Percentiles rank a stretch among this genome's conserved stretches.
Evolutionary conservation across 306 rosid genomes (phyloP).

Genomic region (Medicago truncatula): MtrunA17r5.0-ANR NC_053046.1:8929001-8929500

Average conservation of each 20-base stretch:
- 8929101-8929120: too few relatives aligned
- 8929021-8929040: not conserved
- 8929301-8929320: slow-evolving; percentile 30
- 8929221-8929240: not conserved
- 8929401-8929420: not conserved
- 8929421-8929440: not conserved
- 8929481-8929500: slow-evolving; percentile 40
- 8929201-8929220: not conserved
- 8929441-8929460: slow-evolving; percentile 32
- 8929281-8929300: slow-evolving; percentile 37
- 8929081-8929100: too few relatives aligned
- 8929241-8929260: not conserved
- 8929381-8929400: slow-evolving; percentile 18
- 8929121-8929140: too few relatives aligned
- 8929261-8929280: slow-evolving; percentile 18
- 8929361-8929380: slow-evolving; percentile 20
- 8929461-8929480: slow-evolving; percentile 33
- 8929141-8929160: not conserved
- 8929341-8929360: slow-evolving; percentile 39
- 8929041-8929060: not conserved
- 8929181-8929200: not conserved
- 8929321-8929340: slow-evolving; percentile 39
- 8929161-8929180: not conserved
- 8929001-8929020: not conserved
- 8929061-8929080: too few relatives aligned